A percentile compares a stretch with the other conserved stretches of the same genome.
These are phyloP conservation scores for Penicillium riverlandense DNA, from an alignment of 495 filamentous ascomycete genomes.

Conservation along the genomic window DNA sequence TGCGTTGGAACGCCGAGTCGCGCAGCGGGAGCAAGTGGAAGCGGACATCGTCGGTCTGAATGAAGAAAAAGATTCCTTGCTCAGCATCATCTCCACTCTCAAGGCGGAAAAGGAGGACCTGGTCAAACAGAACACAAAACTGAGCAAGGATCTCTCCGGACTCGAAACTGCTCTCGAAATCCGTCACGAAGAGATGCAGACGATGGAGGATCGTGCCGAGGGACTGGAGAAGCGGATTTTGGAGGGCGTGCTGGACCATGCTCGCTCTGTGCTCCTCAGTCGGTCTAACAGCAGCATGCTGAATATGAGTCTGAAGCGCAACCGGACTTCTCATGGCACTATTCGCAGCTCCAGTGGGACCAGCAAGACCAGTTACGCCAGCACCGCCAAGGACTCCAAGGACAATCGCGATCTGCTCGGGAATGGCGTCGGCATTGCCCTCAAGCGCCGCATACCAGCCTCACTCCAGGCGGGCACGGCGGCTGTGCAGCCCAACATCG, in stretches of 20 bases:
- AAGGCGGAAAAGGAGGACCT: slow-evolving; percentile 66
- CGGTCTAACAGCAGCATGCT: slow-evolving; percentile 29
- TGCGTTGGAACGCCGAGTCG: slow-evolving; percentile 68
- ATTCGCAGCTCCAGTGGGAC: slow-evolving; percentile 33
- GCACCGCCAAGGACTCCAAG: slow-evolving; percentile 32
- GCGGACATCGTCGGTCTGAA: slow-evolving; percentile 56
- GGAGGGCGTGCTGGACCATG: slow-evolving; percentile 93
- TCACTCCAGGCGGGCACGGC: slow-evolving; percentile 38
- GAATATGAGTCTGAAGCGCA: slow-evolving; percentile 69
- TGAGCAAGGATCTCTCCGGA: slow-evolving; percentile 76
- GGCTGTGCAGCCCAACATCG: slow-evolving; percentile 39
- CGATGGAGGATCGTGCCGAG: slow-evolving; percentile 83
- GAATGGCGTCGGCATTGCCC: slow-evolving; percentile 44
- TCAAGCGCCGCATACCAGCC: slow-evolving; percentile 40
- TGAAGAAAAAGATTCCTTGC: slow-evolving; percentile 57
- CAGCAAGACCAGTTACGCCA: slow-evolving; percentile 31
- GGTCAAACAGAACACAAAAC: slow-evolving; percentile 60
- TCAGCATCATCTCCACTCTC: slow-evolving; percentile 49
- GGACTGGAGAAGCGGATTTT: slow-evolving; percentile 84
- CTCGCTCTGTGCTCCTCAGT: slow-evolving; percentile 71
- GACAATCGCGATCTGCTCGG: slow-evolving; percentile 36
- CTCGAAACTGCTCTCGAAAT: slow-evolving; percentile 84
- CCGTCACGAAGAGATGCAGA: slow-evolving; percentile 80
- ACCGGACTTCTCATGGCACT: slow-evolving; percentile 41
- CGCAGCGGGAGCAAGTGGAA: slow-evolving; percentile 75